Conservation (phyloP, 768 basidiomycete genomes). For the Termitomyces sp. region DNA sequence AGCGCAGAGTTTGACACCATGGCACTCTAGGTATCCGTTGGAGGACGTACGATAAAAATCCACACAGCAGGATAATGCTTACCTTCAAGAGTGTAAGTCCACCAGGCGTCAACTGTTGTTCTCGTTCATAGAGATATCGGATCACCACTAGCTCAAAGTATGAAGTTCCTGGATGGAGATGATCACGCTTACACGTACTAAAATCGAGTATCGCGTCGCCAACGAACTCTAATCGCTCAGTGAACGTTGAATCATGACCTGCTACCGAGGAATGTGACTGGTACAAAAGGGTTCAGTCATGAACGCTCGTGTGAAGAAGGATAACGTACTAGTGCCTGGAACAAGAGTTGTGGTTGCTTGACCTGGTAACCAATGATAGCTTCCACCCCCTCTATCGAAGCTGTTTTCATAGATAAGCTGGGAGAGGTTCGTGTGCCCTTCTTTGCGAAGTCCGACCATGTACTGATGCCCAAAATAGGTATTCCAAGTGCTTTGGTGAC, state of each 20-base stretch:
- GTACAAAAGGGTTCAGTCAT: slow-evolving; percentile 3
- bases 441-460: slow-evolving; percentile 68
- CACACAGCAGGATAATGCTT: background rate
- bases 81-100: slow-evolving; percentile 79
- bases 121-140: slow-evolving; percentile 59
- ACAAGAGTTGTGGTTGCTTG: slow-evolving; percentile 54
- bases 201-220: slow-evolving; percentile 87
- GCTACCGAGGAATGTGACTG: slow-evolving; percentile 68
- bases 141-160: slow-evolving; percentile 53
- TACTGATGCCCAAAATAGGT: slow-evolving; percentile 55
- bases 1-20: slow-evolving; percentile 84
- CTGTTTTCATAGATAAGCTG: slow-evolving; percentile 37
- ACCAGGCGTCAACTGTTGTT: slow-evolving; percentile 65
- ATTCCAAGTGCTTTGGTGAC: slow-evolving; percentile 61
- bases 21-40: slow-evolving; percentile 44
- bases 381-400: slow-evolving; percentile 53
- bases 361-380: slow-evolving; percentile 60
- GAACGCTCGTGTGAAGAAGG: background rate
- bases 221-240: slow-evolving; percentile 79
- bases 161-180: slow-evolving; percentile 6
- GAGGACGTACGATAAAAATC: background rate
- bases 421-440: slow-evolving; percentile 41
- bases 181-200: slow-evolving; percentile 37
- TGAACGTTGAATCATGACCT: slow-evolving; percentile 49
- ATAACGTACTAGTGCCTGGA: slow-evolving; percentile 63